Percentiles rank a stretch among this genome's conserved stretches.
These are phyloP conservation scores for Pestalotiopsis sp. DNA, from an alignment of 2,329 filamentous ascomycete species.

Conservation along the genomic window DNA sequence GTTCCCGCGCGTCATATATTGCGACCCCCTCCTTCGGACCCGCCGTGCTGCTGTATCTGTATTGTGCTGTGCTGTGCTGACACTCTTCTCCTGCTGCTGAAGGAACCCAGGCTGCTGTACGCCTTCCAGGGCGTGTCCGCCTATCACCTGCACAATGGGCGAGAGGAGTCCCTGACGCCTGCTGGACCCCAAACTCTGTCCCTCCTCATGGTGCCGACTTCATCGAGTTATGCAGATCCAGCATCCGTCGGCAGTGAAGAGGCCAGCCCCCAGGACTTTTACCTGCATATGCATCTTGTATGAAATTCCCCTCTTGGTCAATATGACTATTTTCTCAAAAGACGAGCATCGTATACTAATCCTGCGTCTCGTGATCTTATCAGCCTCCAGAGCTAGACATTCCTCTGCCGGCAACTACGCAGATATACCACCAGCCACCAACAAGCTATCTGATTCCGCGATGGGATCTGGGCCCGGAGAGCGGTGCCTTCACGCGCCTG, in stretches of 20 bases:
- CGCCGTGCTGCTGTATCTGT: not conserved
- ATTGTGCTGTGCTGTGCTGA: not conserved
- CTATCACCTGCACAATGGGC: constrained; percentile 87
- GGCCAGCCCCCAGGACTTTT: constrained; percentile 85
- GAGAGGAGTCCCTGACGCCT: constrained; percentile 79
- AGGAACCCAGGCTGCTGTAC: constrained; percentile 69
- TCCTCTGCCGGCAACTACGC: constrained; percentile 89
- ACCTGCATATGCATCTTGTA: constrained; percentile 84
- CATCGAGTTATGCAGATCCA: constrained; percentile 66
- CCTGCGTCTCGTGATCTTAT: not conserved
- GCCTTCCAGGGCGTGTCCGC: constrained; percentile 84
- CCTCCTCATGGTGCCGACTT: constrained; percentile 92
- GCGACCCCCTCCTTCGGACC: not conserved
- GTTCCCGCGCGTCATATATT: not conserved
- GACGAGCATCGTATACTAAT: not conserved
- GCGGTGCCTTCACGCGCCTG: constrained; percentile 89
- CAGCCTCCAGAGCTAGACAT: constrained; percentile 87
- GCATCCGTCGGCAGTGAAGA: constrained; percentile 53
- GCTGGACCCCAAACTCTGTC: constrained; percentile 90
- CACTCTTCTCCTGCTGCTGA: not conserved
- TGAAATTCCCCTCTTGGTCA: not conserved
- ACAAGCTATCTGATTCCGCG: constrained; percentile 91
- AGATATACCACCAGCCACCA: constrained; percentile 95
- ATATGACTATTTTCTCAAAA: not conserved
- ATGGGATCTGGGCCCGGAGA: constrained; percentile 89